Conservation (phyloP, 441 rosid genomes). For the Theobroma grandiflorum region DNA sequence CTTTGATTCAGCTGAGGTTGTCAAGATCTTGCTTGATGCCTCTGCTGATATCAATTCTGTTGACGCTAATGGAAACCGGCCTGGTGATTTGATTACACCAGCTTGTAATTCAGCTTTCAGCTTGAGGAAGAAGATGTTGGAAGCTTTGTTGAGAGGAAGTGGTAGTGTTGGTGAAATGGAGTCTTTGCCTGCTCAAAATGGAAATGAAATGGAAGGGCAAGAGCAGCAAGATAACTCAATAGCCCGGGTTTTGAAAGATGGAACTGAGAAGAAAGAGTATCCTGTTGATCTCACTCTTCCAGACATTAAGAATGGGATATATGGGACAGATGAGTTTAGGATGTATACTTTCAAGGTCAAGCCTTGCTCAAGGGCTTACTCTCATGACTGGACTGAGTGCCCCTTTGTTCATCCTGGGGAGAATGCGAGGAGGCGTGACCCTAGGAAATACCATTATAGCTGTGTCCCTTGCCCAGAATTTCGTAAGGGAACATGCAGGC, state of each 20-base stretch:
- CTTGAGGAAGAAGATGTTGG: slow-evolving; percentile 55
- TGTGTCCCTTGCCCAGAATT: slow-evolving; percentile 84
- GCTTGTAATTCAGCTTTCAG: slow-evolving; percentile 43
- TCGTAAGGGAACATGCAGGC: slow-evolving; percentile 69
- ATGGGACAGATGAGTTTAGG: slow-evolving; percentile 72
- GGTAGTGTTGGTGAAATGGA: slow-evolving; percentile 31
- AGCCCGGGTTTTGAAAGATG: slow-evolving; percentile 47
- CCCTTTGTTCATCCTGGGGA: slow-evolving; percentile 83
- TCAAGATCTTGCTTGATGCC: slow-evolving; percentile 54
- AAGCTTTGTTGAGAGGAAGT: slow-evolving; percentile 46
- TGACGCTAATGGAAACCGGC: slow-evolving; percentile 59
- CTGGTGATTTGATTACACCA: slow-evolving; percentile 54
- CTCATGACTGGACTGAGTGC: slow-evolving; percentile 82
- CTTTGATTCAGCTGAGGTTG: slow-evolving; percentile 47
- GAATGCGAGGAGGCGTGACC: slow-evolving; percentile 83
- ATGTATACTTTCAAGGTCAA: slow-evolving; percentile 75
- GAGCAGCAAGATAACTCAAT: slow-evolving; percentile 49
- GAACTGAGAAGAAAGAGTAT: slow-evolving; percentile 66
- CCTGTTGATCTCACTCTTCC: slow-evolving; percentile 67
- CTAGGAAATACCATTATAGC: slow-evolving; percentile 70
- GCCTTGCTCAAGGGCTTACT: slow-evolving; percentile 82
- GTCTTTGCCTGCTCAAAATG: slow-evolving; percentile 34
- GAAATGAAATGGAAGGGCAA: slow-evolving; percentile 39
- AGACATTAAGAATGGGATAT: slow-evolving; percentile 65
- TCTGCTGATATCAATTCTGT: slow-evolving; percentile 53